phyloP scores from a whole-genome alignment of 2,329 filamentous ascomycete genomes.

The Ophiosphaerella herpotricha region DNA sequence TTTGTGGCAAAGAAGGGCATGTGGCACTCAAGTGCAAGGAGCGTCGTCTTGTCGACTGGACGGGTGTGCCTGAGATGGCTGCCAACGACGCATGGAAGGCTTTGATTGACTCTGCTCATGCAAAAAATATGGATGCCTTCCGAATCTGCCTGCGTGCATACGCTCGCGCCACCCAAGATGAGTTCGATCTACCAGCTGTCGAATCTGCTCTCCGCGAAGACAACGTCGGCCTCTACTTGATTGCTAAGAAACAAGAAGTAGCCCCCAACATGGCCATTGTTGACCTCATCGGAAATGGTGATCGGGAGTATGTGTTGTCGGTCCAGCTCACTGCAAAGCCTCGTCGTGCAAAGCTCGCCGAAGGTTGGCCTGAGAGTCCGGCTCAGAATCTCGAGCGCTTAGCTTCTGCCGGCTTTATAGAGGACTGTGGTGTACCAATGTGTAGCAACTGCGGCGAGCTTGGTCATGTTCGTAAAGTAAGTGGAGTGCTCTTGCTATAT shows the following conservation, averaged over 20 bases:
- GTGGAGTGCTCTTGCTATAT: background rate
- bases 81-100: conserved; percentile 57
- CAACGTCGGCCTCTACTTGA: conserved; percentile 55
- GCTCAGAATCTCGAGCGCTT: conserved; percentile 68
- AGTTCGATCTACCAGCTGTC: conserved; percentile 52
- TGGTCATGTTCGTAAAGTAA: conserved; percentile 61
- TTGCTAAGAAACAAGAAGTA: conserved; percentile 55
- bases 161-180: conserved; percentile 47
- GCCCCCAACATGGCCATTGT: conserved; percentile 55
- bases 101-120: conserved; percentile 55
- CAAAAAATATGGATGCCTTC: conserved; percentile 57
- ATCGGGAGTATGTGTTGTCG: conserved; percentile 66
- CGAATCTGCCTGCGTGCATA: conserved; percentile 54
- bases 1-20: conserved; percentile 58
- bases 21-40: conserved; percentile 55
- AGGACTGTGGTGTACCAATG: conserved; percentile 62
- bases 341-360: conserved; percentile 56
- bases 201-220: conserved; percentile 58
- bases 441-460: conserved; percentile 68
- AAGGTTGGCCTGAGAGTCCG: conserved; percentile 62
- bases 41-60: conserved; percentile 40
- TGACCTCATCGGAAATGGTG: conserved; percentile 60
- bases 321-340: conserved; percentile 66
- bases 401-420: conserved; percentile 67
- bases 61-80: conserved; percentile 51